Percentiles rank a stretch among this genome's conserved stretches.
Conservation (phyloP, 495 filamentous ascomycete genomes). For the Trichoderma gamsii region DNA sequence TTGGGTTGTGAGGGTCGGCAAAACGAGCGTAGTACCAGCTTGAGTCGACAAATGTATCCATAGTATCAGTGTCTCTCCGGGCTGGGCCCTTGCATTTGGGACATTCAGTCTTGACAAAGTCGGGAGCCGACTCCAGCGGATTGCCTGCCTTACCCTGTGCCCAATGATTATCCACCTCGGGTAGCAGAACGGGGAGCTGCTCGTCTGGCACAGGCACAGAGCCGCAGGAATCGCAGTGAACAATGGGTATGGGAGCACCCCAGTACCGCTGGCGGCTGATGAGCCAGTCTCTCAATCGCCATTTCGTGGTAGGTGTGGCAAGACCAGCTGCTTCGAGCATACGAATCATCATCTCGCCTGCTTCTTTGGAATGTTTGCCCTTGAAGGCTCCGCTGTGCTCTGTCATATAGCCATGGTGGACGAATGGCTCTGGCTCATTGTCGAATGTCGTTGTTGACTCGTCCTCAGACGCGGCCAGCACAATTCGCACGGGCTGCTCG, state of each 20-base stretch:
- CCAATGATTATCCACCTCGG: conserved; percentile 62
- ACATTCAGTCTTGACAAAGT: conserved; percentile 71
- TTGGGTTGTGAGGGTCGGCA: conserved; percentile 58
- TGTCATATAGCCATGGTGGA: conserved; percentile 61
- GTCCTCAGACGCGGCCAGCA: conserved; percentile 47
- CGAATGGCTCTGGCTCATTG: conserved; percentile 45
- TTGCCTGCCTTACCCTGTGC: conserved; percentile 66
- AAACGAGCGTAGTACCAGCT: conserved; percentile 90
- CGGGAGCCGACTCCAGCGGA: conserved; percentile 61
- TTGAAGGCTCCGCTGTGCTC: conserved; percentile 53
- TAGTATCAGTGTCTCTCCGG: conserved; percentile 83
- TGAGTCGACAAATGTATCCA: conserved; percentile 93
- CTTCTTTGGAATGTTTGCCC: conserved; percentile 55
- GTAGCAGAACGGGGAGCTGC: conserved; percentile 71
- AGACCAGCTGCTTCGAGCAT: conserved; percentile 48
- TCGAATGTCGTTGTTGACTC: conserved; percentile 34
- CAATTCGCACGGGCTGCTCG: conserved; percentile 45
- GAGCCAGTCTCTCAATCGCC: conserved; percentile 80
- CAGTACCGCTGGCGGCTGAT: conserved; percentile 86
- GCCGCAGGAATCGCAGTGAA: conserved; percentile 75
- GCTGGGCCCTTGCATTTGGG: conserved; percentile 65
- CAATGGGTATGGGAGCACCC: conserved; percentile 84
- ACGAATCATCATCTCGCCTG: conserved; percentile 53
- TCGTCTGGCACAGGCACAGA: conserved; percentile 69
- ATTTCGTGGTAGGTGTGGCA: conserved; percentile 58